These are phyloP conservation scores for Dactylellina leptospora DNA, from an alignment of 2,329 filamentous ascomycete species.

Conservation along the genomic window DNA sequence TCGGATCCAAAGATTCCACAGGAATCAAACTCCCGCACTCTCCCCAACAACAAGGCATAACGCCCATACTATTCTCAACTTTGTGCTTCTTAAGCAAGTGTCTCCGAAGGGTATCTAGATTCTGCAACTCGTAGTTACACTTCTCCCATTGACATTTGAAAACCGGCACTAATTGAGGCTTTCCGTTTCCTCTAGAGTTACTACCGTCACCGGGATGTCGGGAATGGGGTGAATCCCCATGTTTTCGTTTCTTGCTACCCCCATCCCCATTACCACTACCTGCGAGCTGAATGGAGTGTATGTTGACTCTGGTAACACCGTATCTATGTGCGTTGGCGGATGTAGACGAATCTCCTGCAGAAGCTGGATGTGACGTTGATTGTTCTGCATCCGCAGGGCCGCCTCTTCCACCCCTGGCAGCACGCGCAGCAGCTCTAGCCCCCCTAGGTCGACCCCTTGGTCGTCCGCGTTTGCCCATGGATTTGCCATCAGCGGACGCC, in stretches of 20 bases:
- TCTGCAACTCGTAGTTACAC: constrained; percentile 70
- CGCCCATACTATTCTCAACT: constrained; percentile 58
- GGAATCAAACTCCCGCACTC: constrained; percentile 58
- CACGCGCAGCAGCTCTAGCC: constrained; percentile 22
- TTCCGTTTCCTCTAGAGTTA: not conserved
- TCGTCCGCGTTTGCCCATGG: constrained; percentile 28
- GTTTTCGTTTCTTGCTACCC: constrained; percentile 27
- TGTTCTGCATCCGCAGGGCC: not conserved
- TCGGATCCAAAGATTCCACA: constrained; percentile 55
- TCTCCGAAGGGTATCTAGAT: constrained; percentile 68
- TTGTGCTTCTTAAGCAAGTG: constrained; percentile 69
- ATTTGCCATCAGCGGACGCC: not conserved
- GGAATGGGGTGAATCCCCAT: constrained; percentile 27
- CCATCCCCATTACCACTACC: constrained; percentile 10
- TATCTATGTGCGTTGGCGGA: constrained; percentile 37
- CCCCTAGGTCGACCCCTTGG: constrained; percentile 40
- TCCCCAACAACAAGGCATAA: constrained; percentile 63
- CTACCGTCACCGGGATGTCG: constrained; percentile 1
- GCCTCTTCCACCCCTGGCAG: constrained; percentile 9
- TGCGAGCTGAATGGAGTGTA: constrained; percentile 6
- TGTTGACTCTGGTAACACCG: constrained; percentile 15
- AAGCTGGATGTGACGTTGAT: constrained; percentile 1
- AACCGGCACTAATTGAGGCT: constrained; percentile 56
- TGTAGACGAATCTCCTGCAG: constrained; percentile 14
- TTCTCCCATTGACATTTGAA: constrained; percentile 69